Evolutionary conservation across 192 early-diverging fungal genomes (phyloP), one percentile per base, ranked within the genome.

Genomic region (Coemansia sp.): DNA sequence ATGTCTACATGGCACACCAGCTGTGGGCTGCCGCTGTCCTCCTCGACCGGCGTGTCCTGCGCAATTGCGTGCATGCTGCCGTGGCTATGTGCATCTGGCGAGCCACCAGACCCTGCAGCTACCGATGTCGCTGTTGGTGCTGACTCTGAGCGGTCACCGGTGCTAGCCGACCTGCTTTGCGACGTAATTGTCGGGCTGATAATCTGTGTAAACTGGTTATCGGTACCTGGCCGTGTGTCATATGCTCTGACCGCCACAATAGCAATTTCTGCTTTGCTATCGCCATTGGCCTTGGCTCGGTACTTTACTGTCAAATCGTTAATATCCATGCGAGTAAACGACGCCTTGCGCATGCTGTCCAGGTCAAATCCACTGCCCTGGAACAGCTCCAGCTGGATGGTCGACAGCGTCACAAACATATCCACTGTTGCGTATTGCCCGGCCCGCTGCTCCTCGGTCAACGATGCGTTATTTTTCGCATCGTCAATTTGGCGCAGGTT

Each of bases 331-430:
- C 72, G 72, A 4, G 84, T 74, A 48, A 87, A 81, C 22, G 84
- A 83, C 25, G 73, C 80, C 48, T 82, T 83, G 37, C 71, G 69
- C 15, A 89, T 74, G 46, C 60, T 68, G 11, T 82, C 74, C 17
- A 79, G 65, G 21, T 81, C 74, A 20, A 84, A 81, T 12, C 78
- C 85, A 55, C 88, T 86, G 21, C 85, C 84, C 3, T 71, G 74
- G 67, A 88, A 91, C 28, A 96, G 82, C 71, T 96, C 94, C n/a
- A 96, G 69, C 28, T 86, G 82, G 54, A 96, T 88, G 8, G 90
- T 87, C 2, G 88, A 83, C 12, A 93, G 66, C 4, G 74, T 83
- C 42, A 94, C 84, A 44, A 77, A 83, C 19, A 90, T 62, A 62
- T 87, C 85, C 17, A 74, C 51, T 2, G 71, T 74, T 34, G 77